These are phyloP conservation scores for Magnaporthales sp. DNA, from an alignment of 2,329 filamentous ascomycete genomes.

Conservation along the genomic window DNA sequence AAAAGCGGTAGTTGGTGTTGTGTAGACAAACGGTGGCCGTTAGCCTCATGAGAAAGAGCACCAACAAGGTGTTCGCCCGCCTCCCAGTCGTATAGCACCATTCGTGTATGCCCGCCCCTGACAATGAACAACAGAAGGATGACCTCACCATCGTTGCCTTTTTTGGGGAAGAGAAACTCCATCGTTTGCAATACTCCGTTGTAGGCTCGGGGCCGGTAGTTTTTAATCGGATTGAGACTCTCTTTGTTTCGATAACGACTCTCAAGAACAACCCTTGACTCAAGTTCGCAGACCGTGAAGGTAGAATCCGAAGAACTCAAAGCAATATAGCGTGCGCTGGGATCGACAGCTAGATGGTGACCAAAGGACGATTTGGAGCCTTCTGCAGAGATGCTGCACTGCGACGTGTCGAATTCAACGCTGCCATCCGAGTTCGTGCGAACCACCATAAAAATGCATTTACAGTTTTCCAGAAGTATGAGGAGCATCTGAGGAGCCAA, in stretches of 20 bases:
- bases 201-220: slow-evolving; percentile 33
- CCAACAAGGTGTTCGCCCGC: slow-evolving; percentile 35
- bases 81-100: slow-evolving; percentile 55
- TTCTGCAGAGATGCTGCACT: slow-evolving; percentile 9
- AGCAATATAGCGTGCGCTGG: slow-evolving; percentile 59
- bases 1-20: slow-evolving; percentile 55
- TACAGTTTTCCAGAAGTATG: slow-evolving; percentile 63
- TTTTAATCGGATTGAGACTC: slow-evolving; percentile 50
- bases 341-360: slow-evolving; percentile 68
- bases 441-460: slow-evolving; percentile 71
- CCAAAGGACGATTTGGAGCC: slow-evolving; percentile 20
- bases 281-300: slow-evolving; percentile 65
- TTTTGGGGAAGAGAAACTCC: slow-evolving; percentile 70
- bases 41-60: slow-evolving; percentile 36
- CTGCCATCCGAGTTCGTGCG: slow-evolving; percentile 31
- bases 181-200: slow-evolving; percentile 75
- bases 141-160: slow-evolving; percentile 58
- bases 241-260: slow-evolving; percentile 35
- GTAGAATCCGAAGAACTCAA: slow-evolving; percentile 62
- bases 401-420: slow-evolving; percentile 53
- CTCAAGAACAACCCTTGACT: slow-evolving; percentile 42
- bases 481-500: slow-evolving; percentile 75
- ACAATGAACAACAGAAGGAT: slow-evolving; percentile 64
- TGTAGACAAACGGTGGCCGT: slow-evolving; percentile 39
- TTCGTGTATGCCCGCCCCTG: slow-evolving; percentile 36